Conservation (phyloP, 2,329 filamentous ascomycete genomes). For the Fusarium gaditjirri region DNA sequence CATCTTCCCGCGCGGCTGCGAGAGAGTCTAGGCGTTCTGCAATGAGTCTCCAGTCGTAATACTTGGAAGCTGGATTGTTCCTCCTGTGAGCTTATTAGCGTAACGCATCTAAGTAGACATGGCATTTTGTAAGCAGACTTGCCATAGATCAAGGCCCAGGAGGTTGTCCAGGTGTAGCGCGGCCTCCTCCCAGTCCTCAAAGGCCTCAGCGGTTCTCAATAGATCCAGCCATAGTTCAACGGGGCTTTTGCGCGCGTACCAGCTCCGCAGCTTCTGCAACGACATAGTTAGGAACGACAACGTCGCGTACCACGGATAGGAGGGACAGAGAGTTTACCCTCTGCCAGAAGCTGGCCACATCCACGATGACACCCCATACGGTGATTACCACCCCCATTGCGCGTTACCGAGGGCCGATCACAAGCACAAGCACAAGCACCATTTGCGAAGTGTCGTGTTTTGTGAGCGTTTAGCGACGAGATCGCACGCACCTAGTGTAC, state of each 20-base stretch:
- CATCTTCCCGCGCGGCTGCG: constrained; percentile 73
- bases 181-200: constrained; percentile 89
- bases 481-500: constrained; percentile 27
- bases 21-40: constrained; percentile 79
- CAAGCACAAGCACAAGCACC: constrained; percentile 49
- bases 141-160: constrained; percentile 85
- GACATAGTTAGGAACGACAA: constrained; percentile 28
- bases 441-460: constrained; percentile 29
- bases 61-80: constrained; percentile 79
- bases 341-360: constrained; percentile 72
- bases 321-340: constrained; percentile 57
- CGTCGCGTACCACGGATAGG: constrained; percentile 6
- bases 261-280: constrained; percentile 72
- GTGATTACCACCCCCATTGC: constrained; percentile 58
- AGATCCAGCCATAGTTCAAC: constrained; percentile 73
- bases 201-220: constrained; percentile 73
- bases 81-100: constrained; percentile 65
- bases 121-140: constrained; percentile 34
- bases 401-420: constrained; percentile 50
- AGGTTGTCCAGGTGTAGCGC: constrained; percentile 84
- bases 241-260: constrained; percentile 73
- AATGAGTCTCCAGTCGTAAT: constrained; percentile 90
- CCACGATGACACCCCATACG: constrained; percentile 68
- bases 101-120: neutral
- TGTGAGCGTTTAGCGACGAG: constrained; percentile 20